Evolutionary conservation across 2,329 filamentous ascomycete species (phyloP).

Genomic region (Myriosclerotinia scirpicola): DNA sequence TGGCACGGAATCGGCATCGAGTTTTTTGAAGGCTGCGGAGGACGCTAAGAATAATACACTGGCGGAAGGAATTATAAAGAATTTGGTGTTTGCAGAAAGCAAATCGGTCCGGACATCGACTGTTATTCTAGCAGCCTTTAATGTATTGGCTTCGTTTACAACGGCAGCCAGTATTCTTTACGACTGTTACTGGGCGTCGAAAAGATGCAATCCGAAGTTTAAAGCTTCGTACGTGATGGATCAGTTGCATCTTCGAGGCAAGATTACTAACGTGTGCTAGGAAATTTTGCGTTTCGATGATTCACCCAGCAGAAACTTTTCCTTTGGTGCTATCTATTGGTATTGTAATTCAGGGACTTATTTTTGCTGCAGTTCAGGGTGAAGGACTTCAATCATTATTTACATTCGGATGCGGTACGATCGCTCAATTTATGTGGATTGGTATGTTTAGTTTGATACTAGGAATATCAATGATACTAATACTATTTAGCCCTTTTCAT

Average conservation of each 20-base stretch:
- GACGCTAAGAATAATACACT: constrained; percentile 24
- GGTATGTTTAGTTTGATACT: constrained; percentile 45
- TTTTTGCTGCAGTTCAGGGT: constrained; percentile 58
- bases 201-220: constrained; percentile 39
- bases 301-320: constrained; percentile 44
- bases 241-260: constrained; percentile 37
- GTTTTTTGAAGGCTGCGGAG: constrained; percentile 20
- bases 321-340: constrained; percentile 58
- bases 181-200: constrained; percentile 46
- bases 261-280: constrained; percentile 32
- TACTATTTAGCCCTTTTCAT: constrained; percentile 61
- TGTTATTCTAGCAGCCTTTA: constrained; percentile 61
- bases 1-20: constrained; percentile 23
- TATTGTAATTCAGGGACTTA: constrained; percentile 57
- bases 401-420: constrained; percentile 52
- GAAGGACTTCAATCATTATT: constrained; percentile 54
- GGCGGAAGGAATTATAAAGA: constrained; percentile 34
- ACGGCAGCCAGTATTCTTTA: constrained; percentile 58
- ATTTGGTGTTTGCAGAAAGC: constrained; percentile 40
- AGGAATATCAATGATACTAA: constrained; percentile 28
- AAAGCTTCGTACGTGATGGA: constrained; percentile 46
- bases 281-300: constrained; percentile 40
- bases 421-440: constrained; percentile 60
- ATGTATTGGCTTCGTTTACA: constrained; percentile 56
- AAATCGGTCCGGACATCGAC: constrained; percentile 61